Evolutionary conservation across 108 stramenopile species (phyloP), one percentile per base, ranked within the genome.

Genomic region (Nitzschia inconspicua): DNA sequence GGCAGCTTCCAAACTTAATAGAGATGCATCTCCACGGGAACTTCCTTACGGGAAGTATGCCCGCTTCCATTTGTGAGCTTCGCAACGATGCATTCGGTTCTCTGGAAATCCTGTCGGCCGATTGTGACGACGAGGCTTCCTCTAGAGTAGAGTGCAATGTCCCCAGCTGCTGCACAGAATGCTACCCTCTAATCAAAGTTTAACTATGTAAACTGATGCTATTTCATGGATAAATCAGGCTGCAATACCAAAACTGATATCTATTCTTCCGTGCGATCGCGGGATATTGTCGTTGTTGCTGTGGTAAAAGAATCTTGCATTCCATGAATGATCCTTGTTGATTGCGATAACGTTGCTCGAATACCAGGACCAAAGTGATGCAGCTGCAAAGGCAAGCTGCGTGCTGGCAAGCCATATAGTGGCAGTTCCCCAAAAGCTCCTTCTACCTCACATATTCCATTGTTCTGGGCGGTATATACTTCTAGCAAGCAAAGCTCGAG

Each of bases 21-120:
- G 65, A 66, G 43, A 29, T 73, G 7, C 27, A 47, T n/a, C 43
- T 73, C 9, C 43, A 60, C 26, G 52, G 43, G n/a, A 82, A 76
- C 50, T 44, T 52, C 8, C 43, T 82, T 25, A 64, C 66, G 8
- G 80, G 76, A 10, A 47, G 35, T 19, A 73, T 82, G 68, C 80
- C 80, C 8, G 40, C 31, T 28, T 70, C 72, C 14, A 55, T 77
- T 4, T 73, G 72, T 43, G 55, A 29, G 10, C 60, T 81, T 52
- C 35, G 58, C 10, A 73, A 73, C 39, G 32, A 18, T 19, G 69
- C 39, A 37, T 19, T 30, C 47, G 60, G 69, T 24, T 44, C 26
- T 25, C 47, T 73, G 60, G 59, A 59, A 26, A 48, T 51, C 4
- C 65, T 73, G 2, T 66, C 40, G 59, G 42, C 58, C 8, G 72